A percentile compares a stretch with the other conserved stretches of the same genome.
Evolutionary conservation across 139 green algal species (phyloP).

Genomic region (Coelastrella sp.): DNA sequence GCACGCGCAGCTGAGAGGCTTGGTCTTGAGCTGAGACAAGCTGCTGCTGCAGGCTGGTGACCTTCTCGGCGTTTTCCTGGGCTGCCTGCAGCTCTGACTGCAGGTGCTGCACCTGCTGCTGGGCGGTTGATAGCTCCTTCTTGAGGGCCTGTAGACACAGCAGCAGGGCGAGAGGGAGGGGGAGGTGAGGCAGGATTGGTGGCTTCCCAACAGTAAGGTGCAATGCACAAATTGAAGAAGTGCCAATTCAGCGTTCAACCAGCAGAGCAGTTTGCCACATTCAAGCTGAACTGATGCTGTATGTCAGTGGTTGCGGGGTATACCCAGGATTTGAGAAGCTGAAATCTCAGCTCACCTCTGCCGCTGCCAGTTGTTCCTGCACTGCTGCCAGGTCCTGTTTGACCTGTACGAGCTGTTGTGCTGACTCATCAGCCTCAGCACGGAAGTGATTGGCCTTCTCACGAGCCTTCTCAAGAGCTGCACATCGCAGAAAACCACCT

Average conservation of each 20-base stretch:
- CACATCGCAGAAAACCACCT: too few relatives aligned
- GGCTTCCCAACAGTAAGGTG: too few relatives aligned
- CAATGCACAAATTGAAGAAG: background rate
- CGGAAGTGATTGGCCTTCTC: conserved; percentile 47
- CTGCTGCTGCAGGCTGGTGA: conserved; percentile 28
- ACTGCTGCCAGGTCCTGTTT: conserved; percentile 28
- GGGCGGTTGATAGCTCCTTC: background rate
- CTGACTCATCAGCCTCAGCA: conserved; percentile 19
- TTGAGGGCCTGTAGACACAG: background rate
- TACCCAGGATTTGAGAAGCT: too few relatives aligned
- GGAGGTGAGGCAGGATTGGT: too few relatives aligned
- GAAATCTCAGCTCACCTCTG: background rate
- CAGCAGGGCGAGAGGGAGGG: too few relatives aligned
- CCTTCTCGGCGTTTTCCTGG: conserved; percentile 15
- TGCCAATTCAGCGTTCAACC: background rate
- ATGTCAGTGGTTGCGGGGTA: background rate
- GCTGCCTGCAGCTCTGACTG: conserved; percentile 6
- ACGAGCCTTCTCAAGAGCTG: conserved; percentile 11
- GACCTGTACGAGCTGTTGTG: background rate
- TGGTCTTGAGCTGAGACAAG: conserved; percentile 4
- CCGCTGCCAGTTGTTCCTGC: conserved; percentile 16
- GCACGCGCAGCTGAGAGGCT: background rate
- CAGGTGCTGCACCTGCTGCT: conserved; percentile 30
- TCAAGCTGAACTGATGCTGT: background rate
- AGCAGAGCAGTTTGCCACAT: background rate